phyloP scores from a whole-genome alignment of 176 grass and related monocot species.

The Canna indica region DNA sequence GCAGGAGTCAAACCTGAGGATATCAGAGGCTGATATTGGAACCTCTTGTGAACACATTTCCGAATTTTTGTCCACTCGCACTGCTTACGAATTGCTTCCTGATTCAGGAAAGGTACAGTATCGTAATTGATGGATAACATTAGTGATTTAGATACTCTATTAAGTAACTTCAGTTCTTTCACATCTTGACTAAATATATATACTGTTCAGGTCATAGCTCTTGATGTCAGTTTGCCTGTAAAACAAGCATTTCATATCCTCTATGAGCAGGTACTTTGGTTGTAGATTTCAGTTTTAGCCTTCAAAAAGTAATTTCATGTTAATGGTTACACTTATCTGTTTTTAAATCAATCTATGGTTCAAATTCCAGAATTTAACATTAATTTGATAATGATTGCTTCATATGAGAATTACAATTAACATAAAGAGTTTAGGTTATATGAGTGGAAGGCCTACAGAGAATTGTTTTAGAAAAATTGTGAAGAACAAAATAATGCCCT shows the following conservation, averaged over 20 bases:
- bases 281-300: background rate
- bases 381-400: no score
- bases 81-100: constrained; percentile 11
- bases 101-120: constrained; percentile 17
- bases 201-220: constrained; percentile 6
- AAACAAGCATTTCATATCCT: constrained; percentile 17
- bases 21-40: constrained; percentile 15
- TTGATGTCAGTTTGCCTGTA: constrained; percentile 14
- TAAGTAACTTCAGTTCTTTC: background rate
- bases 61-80: background rate
- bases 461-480: background rate
- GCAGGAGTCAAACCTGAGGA: background rate
- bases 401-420: no score
- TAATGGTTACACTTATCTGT: background rate
- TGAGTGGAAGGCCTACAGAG: background rate
- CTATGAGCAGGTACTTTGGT: constrained; percentile 3
- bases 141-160: background rate
- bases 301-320: background rate
- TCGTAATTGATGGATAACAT: no score
- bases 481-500: background rate
- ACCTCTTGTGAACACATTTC: background rate
- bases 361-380: no score
- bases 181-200: background rate
- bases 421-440: no score
- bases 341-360: background rate